Percentiles rank a stretch among this genome's conserved stretches.
These are phyloP conservation scores for Magnaporthiopsis poae DNA, from an alignment of 2,329 filamentous ascomycete species.

Conservation along the genomic window DNA sequence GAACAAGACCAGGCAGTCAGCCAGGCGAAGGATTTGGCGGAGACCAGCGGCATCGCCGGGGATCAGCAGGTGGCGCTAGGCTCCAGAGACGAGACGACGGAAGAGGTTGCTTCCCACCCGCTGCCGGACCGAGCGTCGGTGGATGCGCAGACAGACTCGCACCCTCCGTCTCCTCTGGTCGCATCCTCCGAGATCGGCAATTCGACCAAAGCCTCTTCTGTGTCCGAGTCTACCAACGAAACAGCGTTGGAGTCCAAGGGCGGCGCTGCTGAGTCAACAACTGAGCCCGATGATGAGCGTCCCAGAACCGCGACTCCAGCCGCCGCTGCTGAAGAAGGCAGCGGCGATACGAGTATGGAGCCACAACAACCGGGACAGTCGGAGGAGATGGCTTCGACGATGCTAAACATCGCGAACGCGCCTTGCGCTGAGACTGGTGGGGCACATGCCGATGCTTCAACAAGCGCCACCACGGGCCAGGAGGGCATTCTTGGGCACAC, in stretches of 20 bases:
- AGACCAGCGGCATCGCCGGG: neutral
- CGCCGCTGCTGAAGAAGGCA: neutral
- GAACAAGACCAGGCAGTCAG: neutral
- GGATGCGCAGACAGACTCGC: slow-evolving; percentile 44
- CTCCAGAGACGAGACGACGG: neutral
- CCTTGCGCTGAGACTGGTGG: neutral
- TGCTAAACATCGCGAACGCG: neutral
- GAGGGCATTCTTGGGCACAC: neutral
- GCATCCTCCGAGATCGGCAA: slow-evolving; percentile 45
- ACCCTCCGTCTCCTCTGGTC: slow-evolving; percentile 45
- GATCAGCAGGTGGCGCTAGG: neutral
- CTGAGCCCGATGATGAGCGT: slow-evolving; percentile 9
- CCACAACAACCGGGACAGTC: too few species aligned
- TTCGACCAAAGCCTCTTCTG: slow-evolving; percentile 54
- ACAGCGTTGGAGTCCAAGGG: slow-evolving; percentile 32
- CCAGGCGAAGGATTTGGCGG: neutral
- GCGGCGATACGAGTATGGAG: neutral
- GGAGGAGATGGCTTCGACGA: neutral
- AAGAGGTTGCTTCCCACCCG: neutral
- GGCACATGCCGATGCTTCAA: neutral
- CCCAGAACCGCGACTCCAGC: neutral
- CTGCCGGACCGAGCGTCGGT: slow-evolving; percentile 32
- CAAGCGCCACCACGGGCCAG: neutral
- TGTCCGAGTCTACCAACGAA: slow-evolving; percentile 54
- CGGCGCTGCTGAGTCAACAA: neutral